Base-by-base conservation (phyloP, 192 early-diverging fungal species). In the Backusella westeae region DNA sequence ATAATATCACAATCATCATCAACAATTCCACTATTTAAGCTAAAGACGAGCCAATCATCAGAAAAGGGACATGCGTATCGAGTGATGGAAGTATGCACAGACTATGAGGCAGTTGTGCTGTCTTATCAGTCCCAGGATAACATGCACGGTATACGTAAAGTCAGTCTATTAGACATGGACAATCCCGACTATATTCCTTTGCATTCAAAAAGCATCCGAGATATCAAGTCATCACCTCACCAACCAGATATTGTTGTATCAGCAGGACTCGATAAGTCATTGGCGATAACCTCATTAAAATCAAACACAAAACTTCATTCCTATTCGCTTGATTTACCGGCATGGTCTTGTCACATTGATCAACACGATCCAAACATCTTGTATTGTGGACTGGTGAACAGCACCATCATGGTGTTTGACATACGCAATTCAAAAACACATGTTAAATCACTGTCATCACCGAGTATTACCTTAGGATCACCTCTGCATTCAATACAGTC, bases 301-400 rank as follows among this genome's bases (percentile, higher is more conserved):
- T 63, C 69, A 26, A 80, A 78, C 39, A 49, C 41, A 32, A 39
- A 73, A 26, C 42, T 78, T 19, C 77, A 78, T 53, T 72, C 71
- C 4, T 77, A 78, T 41, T 53, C 65, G 0, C 46, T 78, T 32
- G 63, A 36, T 8, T 29, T 26, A n/a, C 52, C 77, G 15, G 77
- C 72, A 14, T 78, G 77, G 77, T 78, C 72, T 56, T 78, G 77
- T 63, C 52, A 67, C 14, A 44, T 53, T 36, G 77, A 78, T 63
- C 10, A 10, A 1, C 9, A 34, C 3, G 49, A 78, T n/a, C 32
- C 67, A 8, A 78, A 78, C 66, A 63, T 38, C 4, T 19, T 78
- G 4, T 78, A 78, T n/a, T 78, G 77, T 71, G 77, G 77, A 23
- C 26, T 78, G n/a, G 34, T 34, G 0, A 74, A 78, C 34, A 68